Conservation (phyloP, 2,329 filamentous ascomycete species). For the Diaporthe destruens region DNA sequence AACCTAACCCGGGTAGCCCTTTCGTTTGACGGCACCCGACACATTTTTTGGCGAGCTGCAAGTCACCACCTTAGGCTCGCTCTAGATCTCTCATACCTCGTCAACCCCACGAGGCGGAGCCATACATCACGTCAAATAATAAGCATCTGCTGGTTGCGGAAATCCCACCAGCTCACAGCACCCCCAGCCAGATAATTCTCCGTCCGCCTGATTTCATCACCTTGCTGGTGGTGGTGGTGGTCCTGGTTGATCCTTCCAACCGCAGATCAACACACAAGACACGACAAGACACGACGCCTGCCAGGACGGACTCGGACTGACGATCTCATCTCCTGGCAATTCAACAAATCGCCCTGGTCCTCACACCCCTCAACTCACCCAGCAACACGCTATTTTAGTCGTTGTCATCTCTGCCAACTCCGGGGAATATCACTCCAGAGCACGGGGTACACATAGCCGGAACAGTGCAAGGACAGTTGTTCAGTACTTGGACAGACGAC, state of each 20-base stretch:
- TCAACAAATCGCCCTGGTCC: slow-evolving; percentile 21
- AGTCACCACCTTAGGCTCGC: slow-evolving; percentile 42
- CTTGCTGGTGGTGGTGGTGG: slow-evolving; percentile 1
- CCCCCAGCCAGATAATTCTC: slow-evolving; percentile 20
- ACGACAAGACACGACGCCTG: slow-evolving; percentile 33
- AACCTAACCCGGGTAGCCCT: slow-evolving; percentile 37
- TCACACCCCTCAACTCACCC: slow-evolving; percentile 17
- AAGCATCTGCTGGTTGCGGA: slow-evolving; percentile 27
- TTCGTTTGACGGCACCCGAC: slow-evolving; percentile 40
- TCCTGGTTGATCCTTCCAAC: slow-evolving; percentile 28
- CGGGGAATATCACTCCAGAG: slow-evolving; percentile 14
- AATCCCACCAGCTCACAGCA: slow-evolving; percentile 15
- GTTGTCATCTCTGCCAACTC: slow-evolving; percentile 32
- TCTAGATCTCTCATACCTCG: slow-evolving; percentile 24
- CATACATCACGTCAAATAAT: slow-evolving; percentile 21
- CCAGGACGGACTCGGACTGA: slow-evolving; percentile 29
- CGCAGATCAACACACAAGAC: slow-evolving; percentile 28
- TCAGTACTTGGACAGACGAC: slow-evolving; percentile 3
- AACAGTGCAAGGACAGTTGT: slow-evolving; percentile 33
- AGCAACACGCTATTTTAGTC: slow-evolving; percentile 31
- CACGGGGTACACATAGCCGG: slow-evolving; percentile 30
- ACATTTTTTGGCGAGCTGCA: slow-evolving; percentile 36
- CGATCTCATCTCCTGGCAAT: slow-evolving; percentile 29
- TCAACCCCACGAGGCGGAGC: slow-evolving; percentile 25
- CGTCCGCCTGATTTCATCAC: slow-evolving; percentile 17